Evolutionary conservation across 108 stramenopile species (phyloP).

Genomic region (Cyclotella sp.): DNA sequence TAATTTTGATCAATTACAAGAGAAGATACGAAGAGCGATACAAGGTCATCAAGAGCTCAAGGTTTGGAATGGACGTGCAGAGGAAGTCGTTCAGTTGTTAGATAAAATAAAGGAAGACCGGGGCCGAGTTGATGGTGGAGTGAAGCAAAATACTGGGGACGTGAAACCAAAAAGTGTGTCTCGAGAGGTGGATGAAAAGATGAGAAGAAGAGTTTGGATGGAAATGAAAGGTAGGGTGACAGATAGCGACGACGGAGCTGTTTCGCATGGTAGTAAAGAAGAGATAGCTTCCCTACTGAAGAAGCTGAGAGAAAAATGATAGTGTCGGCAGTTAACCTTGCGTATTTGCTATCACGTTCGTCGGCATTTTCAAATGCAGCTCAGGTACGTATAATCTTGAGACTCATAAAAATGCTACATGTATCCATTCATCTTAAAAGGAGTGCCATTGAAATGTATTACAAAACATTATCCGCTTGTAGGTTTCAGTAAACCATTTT

Average conservation of each 20-base stretch:
- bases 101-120: slow-evolving; percentile 48
- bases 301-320: slow-evolving; percentile 36
- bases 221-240: slow-evolving; percentile 19
- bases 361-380: not conserved
- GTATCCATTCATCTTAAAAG: too few relatives aligned
- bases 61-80: slow-evolving; percentile 37
- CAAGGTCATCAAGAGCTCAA: slow-evolving; percentile 42
- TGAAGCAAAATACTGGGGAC: not conserved
- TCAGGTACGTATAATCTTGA: not conserved
- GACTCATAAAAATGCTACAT: not conserved
- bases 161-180: not conserved
- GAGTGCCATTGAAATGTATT: too few relatives aligned
- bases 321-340: not conserved
- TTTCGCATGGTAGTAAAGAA: slow-evolving; percentile 24
- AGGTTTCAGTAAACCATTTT: too few relatives aligned
- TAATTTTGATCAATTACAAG: slow-evolving; percentile 5
- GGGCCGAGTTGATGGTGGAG: slow-evolving; percentile 8
- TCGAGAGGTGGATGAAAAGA: slow-evolving; percentile 23
- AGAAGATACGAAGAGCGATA: slow-evolving; percentile 25
- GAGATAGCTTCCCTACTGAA: slow-evolving; percentile 31
- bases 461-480: too few relatives aligned
- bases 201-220: slow-evolving; percentile 24
- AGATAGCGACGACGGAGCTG: not conserved
- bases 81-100: slow-evolving; percentile 38
- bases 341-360: not conserved